Evolutionary conservation across 1,284 basidiomycete genomes (phyloP).

Genomic region (Caloboletus firmus): DNA sequence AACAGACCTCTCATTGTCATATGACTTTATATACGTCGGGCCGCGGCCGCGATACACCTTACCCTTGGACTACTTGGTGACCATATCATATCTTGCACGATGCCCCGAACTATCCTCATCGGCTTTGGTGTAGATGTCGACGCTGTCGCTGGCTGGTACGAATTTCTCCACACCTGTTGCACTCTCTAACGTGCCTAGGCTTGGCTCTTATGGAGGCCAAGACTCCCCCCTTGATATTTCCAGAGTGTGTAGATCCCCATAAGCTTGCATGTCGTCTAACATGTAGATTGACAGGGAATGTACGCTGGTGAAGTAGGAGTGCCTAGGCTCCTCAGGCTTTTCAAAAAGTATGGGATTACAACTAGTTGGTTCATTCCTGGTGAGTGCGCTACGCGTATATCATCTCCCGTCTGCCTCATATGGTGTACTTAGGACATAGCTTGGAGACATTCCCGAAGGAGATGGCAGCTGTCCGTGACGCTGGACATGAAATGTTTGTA

Average conservation of each 20-base stretch:
- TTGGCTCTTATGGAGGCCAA: constrained; percentile 70
- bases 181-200: constrained; percentile 39
- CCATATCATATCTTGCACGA: constrained; percentile 18
- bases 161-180: background rate
- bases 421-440: constrained; percentile 53
- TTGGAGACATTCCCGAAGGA: constrained; percentile 69
- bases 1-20: background rate
- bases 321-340: constrained; percentile 67
- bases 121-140: constrained; percentile 64
- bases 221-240: constrained; percentile 67
- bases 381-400: constrained; percentile 18
- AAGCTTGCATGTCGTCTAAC: background rate
- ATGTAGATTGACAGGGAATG: constrained; percentile 47
- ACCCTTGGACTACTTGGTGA: background rate
- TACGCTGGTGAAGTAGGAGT: constrained; percentile 75
- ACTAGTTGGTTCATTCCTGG: constrained; percentile 75
- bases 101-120: constrained; percentile 49
- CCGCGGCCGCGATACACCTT: background rate
- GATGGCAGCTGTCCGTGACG: constrained; percentile 64
- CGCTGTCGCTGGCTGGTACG: constrained; percentile 63
- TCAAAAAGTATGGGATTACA: constrained; percentile 70
- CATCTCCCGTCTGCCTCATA: background rate
- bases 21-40: constrained; percentile 3
- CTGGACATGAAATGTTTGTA: constrained; percentile 65
- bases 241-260: constrained; percentile 30